Percentiles rank a stretch among this genome's conserved stretches.
Conservation (phyloP, 768 basidiomycete species). For the Porpolomopsis calyptriformis region DNA sequence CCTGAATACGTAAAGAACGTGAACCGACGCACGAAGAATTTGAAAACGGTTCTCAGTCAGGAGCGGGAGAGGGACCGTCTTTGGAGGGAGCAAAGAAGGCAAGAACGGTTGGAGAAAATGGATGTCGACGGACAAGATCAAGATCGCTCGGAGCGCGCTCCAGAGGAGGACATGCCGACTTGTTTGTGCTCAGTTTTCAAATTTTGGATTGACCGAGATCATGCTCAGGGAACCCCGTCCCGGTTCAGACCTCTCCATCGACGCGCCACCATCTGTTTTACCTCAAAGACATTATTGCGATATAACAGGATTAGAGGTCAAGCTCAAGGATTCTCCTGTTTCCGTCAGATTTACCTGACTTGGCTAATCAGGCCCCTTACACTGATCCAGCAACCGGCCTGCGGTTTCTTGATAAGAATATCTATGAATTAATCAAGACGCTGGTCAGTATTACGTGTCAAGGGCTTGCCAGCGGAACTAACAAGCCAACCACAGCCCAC, state of each 20-base stretch:
- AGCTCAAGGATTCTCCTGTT: background rate
- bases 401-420: slow-evolving; percentile 75
- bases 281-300: slow-evolving; percentile 75
- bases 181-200: slow-evolving; percentile 33
- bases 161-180: slow-evolving; percentile 57
- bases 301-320: slow-evolving; percentile 75
- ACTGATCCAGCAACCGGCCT: slow-evolving; percentile 74
- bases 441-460: slow-evolving; percentile 34
- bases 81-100: slow-evolving; percentile 49
- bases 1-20: slow-evolving; percentile 56
- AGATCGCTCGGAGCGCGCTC: slow-evolving; percentile 9
- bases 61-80: slow-evolving; percentile 69
- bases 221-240: background rate
- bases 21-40: slow-evolving; percentile 65
- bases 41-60: slow-evolving; percentile 68
- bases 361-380: slow-evolving; percentile 55
- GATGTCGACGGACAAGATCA: slow-evolving; percentile 41
- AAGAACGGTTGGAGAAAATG: slow-evolving; percentile 40
- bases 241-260: slow-evolving; percentile 59
- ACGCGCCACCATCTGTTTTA: slow-evolving; percentile 73
- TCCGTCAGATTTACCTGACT: background rate
- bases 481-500: slow-evolving; percentile 36
- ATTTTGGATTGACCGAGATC: background rate
- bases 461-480: background rate
- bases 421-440: slow-evolving; percentile 74